These are phyloP conservation scores for Schizochytrium sp. DNA, from an alignment of 108 stramenopile genomes.

Conservation along the genomic window DNA sequence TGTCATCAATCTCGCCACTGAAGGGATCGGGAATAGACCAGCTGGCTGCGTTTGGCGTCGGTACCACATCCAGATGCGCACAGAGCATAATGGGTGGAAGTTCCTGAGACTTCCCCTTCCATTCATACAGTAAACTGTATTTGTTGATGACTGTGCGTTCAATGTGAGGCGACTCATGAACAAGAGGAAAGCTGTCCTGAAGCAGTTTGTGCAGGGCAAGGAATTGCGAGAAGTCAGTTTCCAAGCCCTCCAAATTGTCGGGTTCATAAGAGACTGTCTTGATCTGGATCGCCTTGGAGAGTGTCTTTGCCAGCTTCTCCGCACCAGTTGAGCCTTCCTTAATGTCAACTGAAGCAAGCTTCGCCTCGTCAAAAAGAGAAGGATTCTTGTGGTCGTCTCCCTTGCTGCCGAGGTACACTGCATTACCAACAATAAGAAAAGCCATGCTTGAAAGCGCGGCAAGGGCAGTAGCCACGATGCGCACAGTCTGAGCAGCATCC, in stretches of 20 bases:
- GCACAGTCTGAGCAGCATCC: neutral
- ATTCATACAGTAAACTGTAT: conserved; percentile 27
- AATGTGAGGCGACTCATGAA: neutral
- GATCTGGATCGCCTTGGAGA: conserved; percentile 2
- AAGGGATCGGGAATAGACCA: conserved; percentile 59
- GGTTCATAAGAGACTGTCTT: conserved; percentile 39
- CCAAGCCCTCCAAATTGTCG: neutral
- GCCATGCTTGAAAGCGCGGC: neutral
- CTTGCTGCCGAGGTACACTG: too few relatives aligned
- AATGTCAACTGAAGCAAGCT: neutral
- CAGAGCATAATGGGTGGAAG: conserved; percentile 56
- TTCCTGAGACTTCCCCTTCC: neutral
- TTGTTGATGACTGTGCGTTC: neutral
- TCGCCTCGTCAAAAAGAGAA: neutral
- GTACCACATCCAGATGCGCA: conserved; percentile 64
- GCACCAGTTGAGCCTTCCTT: neutral
- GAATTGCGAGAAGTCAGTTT: conserved; percentile 19
- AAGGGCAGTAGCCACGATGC: neutral
- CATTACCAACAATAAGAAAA: neutral
- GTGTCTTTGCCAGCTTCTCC: neutral
- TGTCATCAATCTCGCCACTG: conserved; percentile 49
- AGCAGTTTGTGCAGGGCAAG: neutral
- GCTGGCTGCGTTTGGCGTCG: conserved; percentile 7
- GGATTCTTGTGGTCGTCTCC: neutral
- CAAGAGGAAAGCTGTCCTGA: neutral